Evolutionary conservation across 1,284 basidiomycete genomes (phyloP).

Genomic region (Erythrobasidium hasegawianum): DNA sequence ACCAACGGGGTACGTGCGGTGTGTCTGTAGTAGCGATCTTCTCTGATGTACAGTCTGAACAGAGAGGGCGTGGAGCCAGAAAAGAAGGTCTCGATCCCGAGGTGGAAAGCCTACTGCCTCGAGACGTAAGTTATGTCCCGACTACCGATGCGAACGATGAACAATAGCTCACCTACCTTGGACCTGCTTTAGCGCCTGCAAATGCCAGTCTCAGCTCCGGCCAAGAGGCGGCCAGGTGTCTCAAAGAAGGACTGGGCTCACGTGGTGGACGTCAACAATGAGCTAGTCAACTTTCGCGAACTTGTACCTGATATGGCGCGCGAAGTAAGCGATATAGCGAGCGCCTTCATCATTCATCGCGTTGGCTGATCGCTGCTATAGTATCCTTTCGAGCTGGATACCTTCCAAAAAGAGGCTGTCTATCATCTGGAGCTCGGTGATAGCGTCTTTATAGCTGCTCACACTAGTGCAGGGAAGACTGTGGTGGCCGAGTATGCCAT

Average conservation of each 20-base stretch:
- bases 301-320: constrained; percentile 82
- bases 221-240: constrained; percentile 43
- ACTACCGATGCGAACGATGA: too few species aligned
- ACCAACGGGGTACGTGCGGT: too few species aligned
- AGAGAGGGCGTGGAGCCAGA: not conserved
- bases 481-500: constrained; percentile 99
- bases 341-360: too few species aligned
- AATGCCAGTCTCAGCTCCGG: constrained; percentile 20
- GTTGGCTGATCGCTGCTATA: too few species aligned
- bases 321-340: constrained; percentile 41
- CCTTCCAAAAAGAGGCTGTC: constrained; percentile 95
- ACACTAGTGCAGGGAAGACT: constrained; percentile 99
- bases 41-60: too few species aligned
- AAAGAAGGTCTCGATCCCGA: constrained; percentile 28
- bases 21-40: too few species aligned
- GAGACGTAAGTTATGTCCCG: not conserved
- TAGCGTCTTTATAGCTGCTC: constrained; percentile 96
- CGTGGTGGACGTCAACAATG: constrained; percentile 86
- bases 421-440: constrained; percentile 97
- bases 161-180: too few species aligned
- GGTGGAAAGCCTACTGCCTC: constrained; percentile 26
- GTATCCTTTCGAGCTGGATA: constrained; percentile 82
- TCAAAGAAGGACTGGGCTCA: constrained; percentile 95
- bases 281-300: constrained; percentile 80
- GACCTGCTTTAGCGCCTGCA: too few species aligned